Base-by-base conservation (phyloP, 495 filamentous ascomycete species). In the Penicillium mononematosum region DNA sequence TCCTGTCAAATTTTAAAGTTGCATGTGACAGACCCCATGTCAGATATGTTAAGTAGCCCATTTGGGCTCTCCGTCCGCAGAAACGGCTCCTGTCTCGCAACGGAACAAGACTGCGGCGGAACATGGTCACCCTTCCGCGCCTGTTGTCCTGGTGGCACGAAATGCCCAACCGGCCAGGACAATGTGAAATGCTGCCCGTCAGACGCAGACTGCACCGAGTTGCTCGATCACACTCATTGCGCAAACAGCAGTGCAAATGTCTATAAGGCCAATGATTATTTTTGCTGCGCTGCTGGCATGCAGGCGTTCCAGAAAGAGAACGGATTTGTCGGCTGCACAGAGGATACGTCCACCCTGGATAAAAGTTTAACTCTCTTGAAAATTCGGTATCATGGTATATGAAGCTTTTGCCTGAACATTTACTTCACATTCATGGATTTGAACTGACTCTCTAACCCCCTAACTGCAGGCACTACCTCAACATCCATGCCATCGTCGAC, bases 221-320 rank as follows among this genome's bases (percentile, higher is more conserved):
- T 55, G 19, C 5, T 55, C 2, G 34, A 55, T 25, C 27, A 55
- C 38, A 43, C 22, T 11, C 53, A 47, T 39, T 55, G 53, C 8
- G 53, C 53, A 25, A 55, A 55, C n/a, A 31, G 20, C 29, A 55
- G 43, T 25, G 53, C 53, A 19, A 55, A 55, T 47, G 53, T 55
- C 14, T 55, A 55, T 24, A 45, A 55, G n/a, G 53, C 53, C 1
- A 5, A 22, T 24, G 32, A 32, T 17, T 55, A 22, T 14, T 55
- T 55, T 45, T 55, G 53, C 17, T 55, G 53, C 20, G 42, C 53
- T 6, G 16, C 25, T 8, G 53, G 29, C 12, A 11, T 2, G 10
- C 20, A 16, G 19, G 53, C 53, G 14, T 55, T 55, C 29, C 12
- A 46, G 29, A 27, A 22, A 45, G 2, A 24, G 17, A 27, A 55